Evolutionary conservation across 495 filamentous ascomycete genomes (phyloP).

Genomic region (Penicillium dipodomyicola): DNA sequence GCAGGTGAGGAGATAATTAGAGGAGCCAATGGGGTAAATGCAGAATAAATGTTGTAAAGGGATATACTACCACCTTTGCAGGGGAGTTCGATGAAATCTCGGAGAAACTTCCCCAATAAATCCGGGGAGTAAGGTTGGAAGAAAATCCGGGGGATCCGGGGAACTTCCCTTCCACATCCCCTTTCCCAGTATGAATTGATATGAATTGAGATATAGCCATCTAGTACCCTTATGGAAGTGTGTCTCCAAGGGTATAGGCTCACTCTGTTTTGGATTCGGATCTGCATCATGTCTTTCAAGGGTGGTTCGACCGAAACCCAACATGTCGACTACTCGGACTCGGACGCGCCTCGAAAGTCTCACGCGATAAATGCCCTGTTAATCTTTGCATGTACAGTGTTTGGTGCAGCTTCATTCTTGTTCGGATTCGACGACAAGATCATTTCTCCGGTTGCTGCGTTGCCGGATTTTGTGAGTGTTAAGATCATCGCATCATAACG

Average conservation of each 20-base stretch:
- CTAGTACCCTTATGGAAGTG: constrained; percentile 10
- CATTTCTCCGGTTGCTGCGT: constrained; percentile 40
- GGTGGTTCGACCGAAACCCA: constrained; percentile 19
- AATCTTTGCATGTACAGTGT: constrained; percentile 33
- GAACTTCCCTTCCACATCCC: not conserved
- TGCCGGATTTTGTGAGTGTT: constrained; percentile 35
- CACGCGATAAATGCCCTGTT: constrained; percentile 29
- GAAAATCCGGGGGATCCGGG: constrained; percentile 19
- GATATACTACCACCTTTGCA: too few species aligned
- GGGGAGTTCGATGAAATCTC: constrained; percentile 15
- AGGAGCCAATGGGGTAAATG: too few species aligned
- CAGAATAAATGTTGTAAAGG: too few species aligned
- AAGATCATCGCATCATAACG: not conserved
- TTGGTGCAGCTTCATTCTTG: constrained; percentile 39
- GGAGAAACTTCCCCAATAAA: constrained; percentile 19
- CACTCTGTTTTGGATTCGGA: constrained; percentile 10
- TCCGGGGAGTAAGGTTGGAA: constrained; percentile 4
- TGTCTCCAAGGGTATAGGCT: constrained; percentile 3
- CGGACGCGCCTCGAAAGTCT: constrained; percentile 7
- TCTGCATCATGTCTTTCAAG: constrained; percentile 16
- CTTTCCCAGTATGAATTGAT: not conserved
- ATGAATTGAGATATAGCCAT: not conserved
- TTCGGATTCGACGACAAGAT: constrained; percentile 44
- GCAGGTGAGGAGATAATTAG: too few species aligned
- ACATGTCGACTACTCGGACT: constrained; percentile 22